Evolutionary conservation across 768 basidiomycete genomes (phyloP), one percentile per base, ranked within the genome.

Genomic region (Crassisporium funariophilum): DNA sequence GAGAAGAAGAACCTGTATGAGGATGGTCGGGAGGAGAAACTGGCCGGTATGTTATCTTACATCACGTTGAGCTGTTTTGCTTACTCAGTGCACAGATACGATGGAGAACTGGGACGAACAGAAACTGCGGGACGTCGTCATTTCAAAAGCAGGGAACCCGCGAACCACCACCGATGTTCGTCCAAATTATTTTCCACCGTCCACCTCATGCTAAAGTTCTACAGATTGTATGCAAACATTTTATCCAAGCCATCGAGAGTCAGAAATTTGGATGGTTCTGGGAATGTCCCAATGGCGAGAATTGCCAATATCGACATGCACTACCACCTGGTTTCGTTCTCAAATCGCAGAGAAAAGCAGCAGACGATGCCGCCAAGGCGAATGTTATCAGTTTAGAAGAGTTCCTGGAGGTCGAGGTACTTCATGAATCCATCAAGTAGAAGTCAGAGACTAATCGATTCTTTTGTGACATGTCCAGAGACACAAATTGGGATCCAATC

Each of bases 101-200:
- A 98, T 98, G 97, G 94, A 97, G 57, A 83, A 74, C 52, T 99
- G 97, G 97, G 93, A 97, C 68, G 90, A 98, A 50, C 93, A 86
- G 60, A 98, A 98, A 69, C 73, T 99, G 46, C 77, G 83, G 29
- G 82, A 71, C n/a, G 97, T 98, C 46, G 91, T 98, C 1, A 56
- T 83, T 13, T 88, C 86, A 8, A 95, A 93, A 67, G 78, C 83
- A 52, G 95, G 95, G 20, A 97, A 95, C 68, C 92, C 91, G 41
- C 80, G 85, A 55, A 95, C 91, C 19, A 88, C 86, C 2, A 98
- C 95, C 27, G 95, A 98, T 62, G 91, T 93, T 58, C 29, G 73
- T 63, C 25, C n/a, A 25, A 17, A 44, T 37, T 44, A 22, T 35
- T 29, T 40, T 43, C 22, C 93, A 57, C 46, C n/a, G 17, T 27